Evolutionary conservation across 148 eudicot species (phyloP), one percentile per base, ranked within the genome.

Genomic region (Chenopodium berlandieri): DNA sequence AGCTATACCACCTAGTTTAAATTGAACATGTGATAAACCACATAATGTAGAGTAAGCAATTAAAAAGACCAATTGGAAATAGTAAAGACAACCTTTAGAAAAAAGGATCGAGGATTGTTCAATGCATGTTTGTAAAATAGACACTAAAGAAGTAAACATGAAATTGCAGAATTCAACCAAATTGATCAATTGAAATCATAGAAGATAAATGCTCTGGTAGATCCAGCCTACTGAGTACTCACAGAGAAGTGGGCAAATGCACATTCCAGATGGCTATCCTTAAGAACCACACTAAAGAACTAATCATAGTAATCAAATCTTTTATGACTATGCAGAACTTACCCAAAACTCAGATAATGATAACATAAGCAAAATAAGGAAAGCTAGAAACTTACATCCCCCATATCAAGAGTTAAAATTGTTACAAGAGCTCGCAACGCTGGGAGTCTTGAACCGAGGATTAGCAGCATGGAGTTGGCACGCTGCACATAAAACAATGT

Each of bases 361-460:
- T 23, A 63, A 34, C 27, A 46, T 4, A 47, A 73, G 25, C 3
- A 58, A 22, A 58, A 32, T 6, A 48, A 71, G 30, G 74, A 77
- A 82, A 84, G 56, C 56, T 44, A 76, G 81, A 75, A 78, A 87
- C 99, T 90, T 73, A 94, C 97, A 80, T 89, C 84, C 78, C 83
- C 91, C 46, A 50, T 81, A 73, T 84, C 82, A 69, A 88, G 81
- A 71, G 91, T 85, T 74, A 94, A 74, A 78, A 92, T 68, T 62
- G 88, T 85, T 77, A 81, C 81, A 88, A 94, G 89, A 23, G 93
- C 93, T 84, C 88, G 88, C 83, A 92, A 75, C 79, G 93, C 88
- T 62, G 89, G 90, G 63, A 91, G 92, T 88, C 93, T 94, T 60
- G 98, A 88, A 81, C 81, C 85, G 80, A 92, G 74, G 69, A 87